These are phyloP conservation scores for Flaveria ramosissima DNA, from an alignment of 129 eudicot species.

Conservation along the genomic window DNA sequence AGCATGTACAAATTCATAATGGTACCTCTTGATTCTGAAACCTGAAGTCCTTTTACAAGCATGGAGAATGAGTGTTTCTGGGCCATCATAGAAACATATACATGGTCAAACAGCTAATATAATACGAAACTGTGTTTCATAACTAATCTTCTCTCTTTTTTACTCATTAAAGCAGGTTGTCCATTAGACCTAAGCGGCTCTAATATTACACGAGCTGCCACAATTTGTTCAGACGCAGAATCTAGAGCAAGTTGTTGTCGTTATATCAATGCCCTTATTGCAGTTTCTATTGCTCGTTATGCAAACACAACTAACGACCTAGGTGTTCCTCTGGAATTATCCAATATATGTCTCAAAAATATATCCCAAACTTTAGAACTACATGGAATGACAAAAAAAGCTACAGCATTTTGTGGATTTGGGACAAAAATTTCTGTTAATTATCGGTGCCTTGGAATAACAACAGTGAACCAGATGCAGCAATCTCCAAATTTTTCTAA, in stretches of 20 bases:
- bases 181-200: conserved; percentile 75
- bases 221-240: conserved; percentile 60
- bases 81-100: not conserved
- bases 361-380: conserved; percentile 68
- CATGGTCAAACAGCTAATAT: not conserved
- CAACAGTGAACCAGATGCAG: conserved; percentile 81
- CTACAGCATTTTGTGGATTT: conserved; percentile 72
- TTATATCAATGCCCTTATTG: conserved; percentile 75
- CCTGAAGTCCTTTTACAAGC: not conserved
- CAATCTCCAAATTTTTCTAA: conserved; percentile 70
- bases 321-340: conserved; percentile 65
- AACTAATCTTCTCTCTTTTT: conserved; percentile 11
- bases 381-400: conserved; percentile 68
- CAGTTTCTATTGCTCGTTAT: conserved; percentile 74
- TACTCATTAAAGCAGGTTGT: conserved; percentile 60
- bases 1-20: not conserved
- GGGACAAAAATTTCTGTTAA: conserved; percentile 81
- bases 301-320: conserved; percentile 75
- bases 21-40: conserved; percentile 7
- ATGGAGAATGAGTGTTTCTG: conserved; percentile 20
- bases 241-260: conserved; percentile 87
- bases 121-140: not conserved
- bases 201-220: conserved; percentile 66
- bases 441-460: conserved; percentile 84
- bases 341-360: conserved; percentile 58